These are phyloP conservation scores for Brachypodium distachyon DNA, from an alignment of 202 grass and related monocot species.

Conservation along the genomic window DNA sequence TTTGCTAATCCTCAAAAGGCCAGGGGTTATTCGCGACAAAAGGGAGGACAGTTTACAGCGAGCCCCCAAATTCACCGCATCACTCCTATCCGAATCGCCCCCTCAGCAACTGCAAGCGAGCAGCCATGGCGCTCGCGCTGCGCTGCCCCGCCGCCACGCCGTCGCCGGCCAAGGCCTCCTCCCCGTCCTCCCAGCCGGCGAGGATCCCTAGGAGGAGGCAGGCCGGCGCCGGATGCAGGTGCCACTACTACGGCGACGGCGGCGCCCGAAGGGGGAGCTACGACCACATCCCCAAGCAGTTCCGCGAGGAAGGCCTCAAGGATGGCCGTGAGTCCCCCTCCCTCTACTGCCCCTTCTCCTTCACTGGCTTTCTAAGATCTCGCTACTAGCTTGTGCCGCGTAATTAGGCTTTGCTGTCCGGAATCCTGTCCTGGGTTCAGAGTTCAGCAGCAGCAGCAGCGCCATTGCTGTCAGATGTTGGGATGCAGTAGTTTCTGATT, in stretches of 20 bases:
- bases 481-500: background rate
- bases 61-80: background rate
- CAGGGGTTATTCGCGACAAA: background rate
- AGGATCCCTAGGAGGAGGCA: background rate
- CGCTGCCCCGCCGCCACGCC: slow-evolving; percentile 21
- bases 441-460: background rate
- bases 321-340: slow-evolving; percentile 47
- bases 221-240: slow-evolving; percentile 20
- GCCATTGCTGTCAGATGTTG: background rate
- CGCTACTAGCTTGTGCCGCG: background rate
- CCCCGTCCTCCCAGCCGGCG: background rate
- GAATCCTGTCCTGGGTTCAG: background rate
- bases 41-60: too few species aligned
- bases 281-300: slow-evolving; percentile 78
- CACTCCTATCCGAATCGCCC: background rate
- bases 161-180: background rate
- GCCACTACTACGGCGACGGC: slow-evolving; percentile 33
- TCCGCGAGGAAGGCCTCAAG: slow-evolving; percentile 79
- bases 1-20: too few species aligned
- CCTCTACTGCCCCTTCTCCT: background rate
- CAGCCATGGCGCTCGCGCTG: slow-evolving; percentile 40
- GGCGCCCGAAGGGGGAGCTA: slow-evolving; percentile 31
- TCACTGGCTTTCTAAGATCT: background rate
- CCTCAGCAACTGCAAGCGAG: too few species aligned
- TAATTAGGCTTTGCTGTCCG: background rate